These are phyloP conservation scores for Hypholoma sublateritium DNA, from an alignment of 768 basidiomycete species.

Conservation along the genomic window DNA sequence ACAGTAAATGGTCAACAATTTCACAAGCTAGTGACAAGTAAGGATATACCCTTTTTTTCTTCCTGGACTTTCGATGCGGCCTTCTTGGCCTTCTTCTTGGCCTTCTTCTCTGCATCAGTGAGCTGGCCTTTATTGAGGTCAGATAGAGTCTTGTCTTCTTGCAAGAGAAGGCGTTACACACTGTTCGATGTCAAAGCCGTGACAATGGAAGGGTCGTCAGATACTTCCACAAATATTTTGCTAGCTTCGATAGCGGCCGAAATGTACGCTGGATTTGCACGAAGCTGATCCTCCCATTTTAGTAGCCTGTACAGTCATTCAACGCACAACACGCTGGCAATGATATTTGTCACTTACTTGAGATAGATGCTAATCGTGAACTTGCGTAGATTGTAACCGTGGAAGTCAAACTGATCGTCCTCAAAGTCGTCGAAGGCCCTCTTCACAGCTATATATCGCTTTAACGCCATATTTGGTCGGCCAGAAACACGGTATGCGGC, in stretches of 20 bases:
- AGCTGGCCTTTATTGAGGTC: constrained; percentile 33
- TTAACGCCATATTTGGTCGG: constrained; percentile 76
- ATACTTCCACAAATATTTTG: constrained; percentile 66
- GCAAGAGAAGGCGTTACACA: constrained; percentile 14
- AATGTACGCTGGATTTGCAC: constrained; percentile 76
- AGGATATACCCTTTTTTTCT: constrained; percentile 67
- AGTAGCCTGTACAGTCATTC: constrained; percentile 54
- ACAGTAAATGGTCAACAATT: neutral
- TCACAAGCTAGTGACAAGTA: constrained; percentile 2
- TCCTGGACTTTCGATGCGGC: constrained; percentile 61
- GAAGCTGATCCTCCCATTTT: constrained; percentile 77
- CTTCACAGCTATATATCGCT: constrained; percentile 75
- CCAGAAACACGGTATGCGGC: constrained; percentile 65
- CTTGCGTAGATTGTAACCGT: constrained; percentile 89
- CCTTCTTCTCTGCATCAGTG: constrained; percentile 73
- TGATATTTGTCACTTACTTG: constrained; percentile 50
- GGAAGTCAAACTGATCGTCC: constrained; percentile 98
- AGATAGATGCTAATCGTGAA: constrained; percentile 85
- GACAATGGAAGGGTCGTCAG: constrained; percentile 70
- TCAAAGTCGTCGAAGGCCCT: constrained; percentile 88
- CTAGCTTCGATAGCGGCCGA: constrained; percentile 71
- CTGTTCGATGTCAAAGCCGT: constrained; percentile 39
- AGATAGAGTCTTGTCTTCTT: neutral
- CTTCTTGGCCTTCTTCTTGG: constrained; percentile 86
- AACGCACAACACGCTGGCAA: neutral